Conservation (phyloP, 2,329 filamentous ascomycete species). For the Xylaria sp. region DNA sequence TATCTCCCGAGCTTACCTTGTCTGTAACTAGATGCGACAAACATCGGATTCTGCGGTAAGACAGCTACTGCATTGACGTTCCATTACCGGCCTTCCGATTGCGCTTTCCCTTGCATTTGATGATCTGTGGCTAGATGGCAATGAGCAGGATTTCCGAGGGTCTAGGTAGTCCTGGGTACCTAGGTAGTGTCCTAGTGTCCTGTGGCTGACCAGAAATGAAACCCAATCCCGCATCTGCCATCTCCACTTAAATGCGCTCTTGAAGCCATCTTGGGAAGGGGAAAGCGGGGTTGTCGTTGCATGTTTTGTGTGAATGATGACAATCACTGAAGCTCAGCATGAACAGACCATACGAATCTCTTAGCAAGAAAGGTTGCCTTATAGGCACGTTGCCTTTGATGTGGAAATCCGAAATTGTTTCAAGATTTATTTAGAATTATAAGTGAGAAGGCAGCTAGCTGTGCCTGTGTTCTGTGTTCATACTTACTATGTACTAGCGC, state of each 20-base stretch:
- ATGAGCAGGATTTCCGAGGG: background rate
- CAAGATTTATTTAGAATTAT: background rate
- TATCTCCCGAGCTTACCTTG: slow-evolving; percentile 21
- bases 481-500: background rate
- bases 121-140: background rate
- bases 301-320: background rate
- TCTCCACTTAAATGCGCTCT: background rate
- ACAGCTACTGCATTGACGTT: background rate
- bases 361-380: background rate
- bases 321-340: background rate
- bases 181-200: too few species aligned
- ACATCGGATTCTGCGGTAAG: background rate
- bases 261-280: background rate
- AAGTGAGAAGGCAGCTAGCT: background rate
- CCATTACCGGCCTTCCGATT: background rate
- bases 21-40: slow-evolving; percentile 8
- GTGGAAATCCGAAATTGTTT: background rate
- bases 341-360: background rate
- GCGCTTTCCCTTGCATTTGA: background rate
- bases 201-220: background rate
- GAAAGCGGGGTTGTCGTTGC: slow-evolving; percentile 4
- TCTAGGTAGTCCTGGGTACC: too few species aligned
- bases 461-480: background rate
- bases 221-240: background rate
- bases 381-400: background rate